Base-by-base conservation (phyloP, 441 rosid species). In the Flueggea neowawraea region DNA sequence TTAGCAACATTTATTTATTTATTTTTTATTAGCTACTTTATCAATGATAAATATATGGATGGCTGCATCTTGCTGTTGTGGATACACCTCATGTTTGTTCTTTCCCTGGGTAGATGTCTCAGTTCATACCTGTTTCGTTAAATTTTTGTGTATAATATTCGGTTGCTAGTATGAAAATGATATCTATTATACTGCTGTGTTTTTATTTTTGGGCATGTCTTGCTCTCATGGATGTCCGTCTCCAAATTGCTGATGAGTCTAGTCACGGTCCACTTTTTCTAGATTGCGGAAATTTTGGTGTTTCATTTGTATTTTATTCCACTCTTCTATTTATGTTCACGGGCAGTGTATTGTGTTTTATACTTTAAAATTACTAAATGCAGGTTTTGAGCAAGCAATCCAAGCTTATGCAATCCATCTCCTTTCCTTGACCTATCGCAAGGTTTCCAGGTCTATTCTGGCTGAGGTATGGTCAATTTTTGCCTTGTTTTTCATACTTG, bases 351-450 rank as follows among this genome's bases (percentile, higher is more conserved):
- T 63, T 12, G 1, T 53, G 53, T 44, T 17, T 7, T 36, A 50
- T 57, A 32, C 43, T 1, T 47, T 9, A 10, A 64, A 58, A 64
- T 10, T 33, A 33, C 12, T 17, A 11, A 59, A 60, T 82, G 82
- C 89, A 95, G 98, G 99, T 68, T 95, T 95, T 75, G 98, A 95
- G 78, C 96, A 88, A 78, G 95, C 97, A 67, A 82, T 95, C 65
- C 97, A 87, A 72, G 68, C 81, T 31, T 95, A 90, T 70, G 91
- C 97, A 17, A 70, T 80, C 76, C 99, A 95, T 71, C 86, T 92
- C 55, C 87, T 92, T 67, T 84, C 96, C 58, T 74, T 92, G 80
- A 95, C 95, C 58, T 91, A 91, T 82, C 96, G 84, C 78, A 91
- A 83, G 81, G 82, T 95, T 73, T 88, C 97, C 3, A 87, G 90